Conservation (phyloP, 1,284 basidiomycete genomes). For the Cryptococcus wingfieldii region DNA sequence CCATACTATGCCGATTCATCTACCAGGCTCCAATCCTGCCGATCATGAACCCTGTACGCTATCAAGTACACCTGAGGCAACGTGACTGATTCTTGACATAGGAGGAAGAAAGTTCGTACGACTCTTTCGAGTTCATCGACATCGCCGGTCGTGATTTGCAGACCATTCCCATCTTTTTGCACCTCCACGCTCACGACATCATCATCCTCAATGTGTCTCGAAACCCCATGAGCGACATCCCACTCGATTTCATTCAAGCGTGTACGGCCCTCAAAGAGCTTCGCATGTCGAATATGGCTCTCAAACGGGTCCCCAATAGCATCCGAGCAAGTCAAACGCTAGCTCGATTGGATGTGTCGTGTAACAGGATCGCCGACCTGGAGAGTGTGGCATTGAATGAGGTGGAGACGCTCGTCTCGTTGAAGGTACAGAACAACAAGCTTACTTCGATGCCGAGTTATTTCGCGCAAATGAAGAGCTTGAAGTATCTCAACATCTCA, state of each 20-base stretch:
- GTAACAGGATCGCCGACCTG: constrained; percentile 87
- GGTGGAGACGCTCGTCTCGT: constrained; percentile 65
- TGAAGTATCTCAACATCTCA: constrained; percentile 85
- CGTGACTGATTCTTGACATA: constrained; percentile 21
- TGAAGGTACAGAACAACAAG: constrained; percentile 90
- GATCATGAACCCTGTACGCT: constrained; percentile 59
- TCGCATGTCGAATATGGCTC: constrained; percentile 84
- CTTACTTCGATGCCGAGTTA: constrained; percentile 81
- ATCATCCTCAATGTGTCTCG: constrained; percentile 83
- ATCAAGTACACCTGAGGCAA: background rate
- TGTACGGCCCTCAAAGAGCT: constrained; percentile 81
- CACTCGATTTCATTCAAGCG: constrained; percentile 91
- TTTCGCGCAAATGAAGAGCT: constrained; percentile 67
- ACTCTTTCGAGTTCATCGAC: constrained; percentile 77
- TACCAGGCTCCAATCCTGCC: constrained; percentile 53
- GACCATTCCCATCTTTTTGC: constrained; percentile 84
- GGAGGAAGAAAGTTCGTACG: constrained; percentile 68
- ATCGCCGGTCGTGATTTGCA: constrained; percentile 77
- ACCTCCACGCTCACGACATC: constrained; percentile 81
- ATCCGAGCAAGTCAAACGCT: constrained; percentile 72
- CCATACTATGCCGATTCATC: constrained; percentile 84
- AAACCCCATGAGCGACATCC: constrained; percentile 95
- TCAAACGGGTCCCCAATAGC: constrained; percentile 87
- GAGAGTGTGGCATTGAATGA: constrained; percentile 78
- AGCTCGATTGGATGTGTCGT: constrained; percentile 82